Base-by-base conservation (phyloP, 1,284 basidiomycete genomes). In the Moniliella sp. region DNA sequence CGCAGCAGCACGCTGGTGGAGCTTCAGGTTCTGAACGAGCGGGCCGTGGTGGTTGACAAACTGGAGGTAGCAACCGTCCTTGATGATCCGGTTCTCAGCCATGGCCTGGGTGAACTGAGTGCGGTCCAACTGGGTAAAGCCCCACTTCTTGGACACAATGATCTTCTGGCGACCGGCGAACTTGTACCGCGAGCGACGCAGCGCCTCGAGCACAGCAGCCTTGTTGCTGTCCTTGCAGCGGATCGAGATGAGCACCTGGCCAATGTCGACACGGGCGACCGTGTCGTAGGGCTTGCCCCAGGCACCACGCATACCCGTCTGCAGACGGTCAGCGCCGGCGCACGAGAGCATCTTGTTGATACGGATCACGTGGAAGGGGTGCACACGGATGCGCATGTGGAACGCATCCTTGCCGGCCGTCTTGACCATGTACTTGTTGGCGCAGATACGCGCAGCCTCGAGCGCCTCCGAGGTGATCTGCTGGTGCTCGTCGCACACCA, bases 311-410 rank as follows among this genome's bases (percentile, higher is more conserved):
- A 97, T 94, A 67, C 88, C 88, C 39, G 88, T 91, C 66, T 94
- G 86, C 51, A 59, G 52, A 42, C 81, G 80, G 84, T 94, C 88
- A 57, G 88, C 86, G 62, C 88, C 88, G 54, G 88, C 88, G 65
- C 88, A 93, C 42, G 78, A 82, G 71, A 94, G 81, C 81, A 93
- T 94, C 76, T 97, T 97, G 80, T 97, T 93, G 77, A 93, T 94
- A 52, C 88, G 80, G 66, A 97, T 68, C 52, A 94, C 82, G 10
- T 14, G 12, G 66, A n/a, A n/a, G 41, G 88, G 88, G 69, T 97
- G 88, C 37, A 83, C 83, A 46, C 86, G 79, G 51, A 97, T 83
- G 57, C 88, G 75, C 64, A 94, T 65, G 66, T 97, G 88, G 84
- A 97, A 94, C 13, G 86, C 81, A 61, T 97, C 88, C 70, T 94